Conservation (phyloP, 2,329 filamentous ascomycete species). For the Colletotrichum gloeosporioides region DNA sequence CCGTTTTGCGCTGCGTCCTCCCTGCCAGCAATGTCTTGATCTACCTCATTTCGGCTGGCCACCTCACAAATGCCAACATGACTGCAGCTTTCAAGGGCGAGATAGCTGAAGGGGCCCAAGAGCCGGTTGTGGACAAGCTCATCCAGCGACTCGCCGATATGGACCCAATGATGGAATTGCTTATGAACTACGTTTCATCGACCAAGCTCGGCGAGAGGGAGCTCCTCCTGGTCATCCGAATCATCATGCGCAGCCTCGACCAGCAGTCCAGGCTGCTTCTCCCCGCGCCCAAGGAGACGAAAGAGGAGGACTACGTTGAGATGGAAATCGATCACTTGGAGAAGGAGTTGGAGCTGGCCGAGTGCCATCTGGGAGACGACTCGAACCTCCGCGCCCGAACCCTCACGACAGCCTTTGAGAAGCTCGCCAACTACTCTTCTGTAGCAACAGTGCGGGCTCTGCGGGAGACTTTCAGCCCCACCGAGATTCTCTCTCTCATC, state of each 20-base stretch:
- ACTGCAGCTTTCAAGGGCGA: slow-evolving; percentile 61
- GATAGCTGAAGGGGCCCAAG: slow-evolving; percentile 47
- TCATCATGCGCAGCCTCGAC: slow-evolving; percentile 74
- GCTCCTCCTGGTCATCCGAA: slow-evolving; percentile 68
- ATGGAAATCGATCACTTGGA: slow-evolving; percentile 67
- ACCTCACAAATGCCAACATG: slow-evolving; percentile 64
- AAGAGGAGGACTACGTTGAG: slow-evolving; percentile 40
- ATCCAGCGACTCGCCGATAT: slow-evolving; percentile 66
- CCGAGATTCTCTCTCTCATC: slow-evolving; percentile 75
- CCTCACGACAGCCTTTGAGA: slow-evolving; percentile 71
- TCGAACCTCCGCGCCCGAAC: slow-evolving; percentile 67
- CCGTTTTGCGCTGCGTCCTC: slow-evolving; percentile 42
- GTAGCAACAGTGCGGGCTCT: slow-evolving; percentile 66
- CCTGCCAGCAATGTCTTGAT: slow-evolving; percentile 60
- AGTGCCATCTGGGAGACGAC: slow-evolving; percentile 70
- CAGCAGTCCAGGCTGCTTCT: slow-evolving; percentile 24
- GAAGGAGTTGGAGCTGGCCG: slow-evolving; percentile 70
- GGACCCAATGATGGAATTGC: slow-evolving; percentile 72
- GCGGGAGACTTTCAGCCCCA: slow-evolving; percentile 65
- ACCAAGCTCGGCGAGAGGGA: slow-evolving; percentile 71
- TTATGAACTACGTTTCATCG: slow-evolving; percentile 68
- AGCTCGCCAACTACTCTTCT: slow-evolving; percentile 70
- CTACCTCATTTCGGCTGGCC: slow-evolving; percentile 65
- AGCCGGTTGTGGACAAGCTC: slow-evolving; percentile 56
- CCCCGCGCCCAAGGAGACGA: slow-evolving; percentile 22